Conservation (phyloP, 371 early-diverging fungal species). For the Mucor piriformis region DNA sequence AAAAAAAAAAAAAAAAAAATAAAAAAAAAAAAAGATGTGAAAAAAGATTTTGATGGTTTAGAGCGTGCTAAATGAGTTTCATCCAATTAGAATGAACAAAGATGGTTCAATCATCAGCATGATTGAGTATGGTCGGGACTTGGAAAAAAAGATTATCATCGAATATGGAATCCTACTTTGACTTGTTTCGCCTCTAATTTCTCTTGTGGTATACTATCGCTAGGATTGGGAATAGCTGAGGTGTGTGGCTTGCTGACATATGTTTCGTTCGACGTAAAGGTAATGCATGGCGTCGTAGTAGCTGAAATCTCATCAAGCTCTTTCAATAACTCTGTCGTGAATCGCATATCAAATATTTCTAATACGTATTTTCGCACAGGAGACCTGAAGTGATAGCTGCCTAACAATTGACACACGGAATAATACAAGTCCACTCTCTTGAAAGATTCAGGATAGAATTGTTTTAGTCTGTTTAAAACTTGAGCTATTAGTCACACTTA, state of each 20-base stretch:
- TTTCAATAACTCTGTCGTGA: constrained; percentile 44
- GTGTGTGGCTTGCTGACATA: neutral
- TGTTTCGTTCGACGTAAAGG: constrained; percentile 7
- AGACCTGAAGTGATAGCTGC: constrained; percentile 75
- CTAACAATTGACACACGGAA: constrained; percentile 64
- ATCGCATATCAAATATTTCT: constrained; percentile 78
- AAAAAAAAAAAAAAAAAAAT: constrained; percentile 11
- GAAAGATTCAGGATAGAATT: constrained; percentile 64
- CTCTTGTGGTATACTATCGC: constrained; percentile 20
- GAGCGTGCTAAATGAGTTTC: constrained; percentile 7
- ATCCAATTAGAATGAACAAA: constrained; percentile 11
- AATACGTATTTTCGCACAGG: constrained; percentile 77
- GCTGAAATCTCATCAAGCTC: constrained; percentile 36
- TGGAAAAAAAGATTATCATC: neutral
- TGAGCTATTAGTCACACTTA: neutral
- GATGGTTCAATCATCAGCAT: constrained; percentile 19
- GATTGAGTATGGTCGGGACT: neutral
- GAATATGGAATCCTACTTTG: constrained; percentile 6
- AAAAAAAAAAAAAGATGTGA: constrained; percentile 1
- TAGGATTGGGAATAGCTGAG: constrained; percentile 8
- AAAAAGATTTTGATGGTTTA: constrained; percentile 1
- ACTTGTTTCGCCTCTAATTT: constrained; percentile 22
- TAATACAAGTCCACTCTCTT: constrained; percentile 59
- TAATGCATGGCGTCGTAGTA: constrained; percentile 4
- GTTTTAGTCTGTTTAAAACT: constrained; percentile 29